Conservation (phyloP, 192 early-diverging fungal genomes). For the Backusella tuberculispora region DNA sequence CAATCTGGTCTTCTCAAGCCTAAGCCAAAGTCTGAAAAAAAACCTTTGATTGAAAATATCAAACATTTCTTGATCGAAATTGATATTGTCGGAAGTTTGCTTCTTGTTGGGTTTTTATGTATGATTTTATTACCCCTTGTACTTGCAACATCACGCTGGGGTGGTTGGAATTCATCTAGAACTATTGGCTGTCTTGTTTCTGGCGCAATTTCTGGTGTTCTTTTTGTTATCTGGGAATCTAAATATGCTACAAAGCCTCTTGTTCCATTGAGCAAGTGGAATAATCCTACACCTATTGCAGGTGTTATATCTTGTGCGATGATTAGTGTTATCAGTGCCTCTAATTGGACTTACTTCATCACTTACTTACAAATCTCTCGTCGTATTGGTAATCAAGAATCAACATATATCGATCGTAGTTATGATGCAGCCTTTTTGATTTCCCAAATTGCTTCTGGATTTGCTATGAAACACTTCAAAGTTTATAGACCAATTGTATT, state of each 20-base stretch:
- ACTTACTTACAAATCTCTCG: slow-evolving; percentile 24
- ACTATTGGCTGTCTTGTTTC: slow-evolving; percentile 30
- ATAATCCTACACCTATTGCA: slow-evolving; percentile 20
- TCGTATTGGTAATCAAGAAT: slow-evolving; percentile 7
- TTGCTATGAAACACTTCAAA: slow-evolving; percentile 22
- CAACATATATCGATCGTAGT: slow-evolving; percentile 15
- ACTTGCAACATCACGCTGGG: slow-evolving; percentile 22
- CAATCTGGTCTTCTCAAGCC: slow-evolving; percentile 1
- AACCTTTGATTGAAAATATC: slow-evolving; percentile 9
- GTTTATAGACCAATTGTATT: slow-evolving; percentile 20
- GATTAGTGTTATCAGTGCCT: slow-evolving; percentile 21
- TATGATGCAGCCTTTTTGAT: slow-evolving; percentile 22
- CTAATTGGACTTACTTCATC: slow-evolving; percentile 25
- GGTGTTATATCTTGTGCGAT: slow-evolving; percentile 18
- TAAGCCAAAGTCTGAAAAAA: not conserved
- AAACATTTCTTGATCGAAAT: not conserved
- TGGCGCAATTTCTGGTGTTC: slow-evolving; percentile 2
- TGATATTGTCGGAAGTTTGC: slow-evolving; percentile 22
- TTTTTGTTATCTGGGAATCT: slow-evolving; percentile 29
- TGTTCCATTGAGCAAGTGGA: slow-evolving; percentile 17
- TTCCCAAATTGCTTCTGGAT: slow-evolving; percentile 19
- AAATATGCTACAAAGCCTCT: slow-evolving; percentile 7
- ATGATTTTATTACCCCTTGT: slow-evolving; percentile 34
- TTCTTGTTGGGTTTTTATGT: slow-evolving; percentile 22
- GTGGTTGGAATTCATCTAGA: slow-evolving; percentile 24